phyloP scores from a whole-genome alignment of 2,329 filamentous ascomycete genomes.

The Shiraia bambusicola region DNA sequence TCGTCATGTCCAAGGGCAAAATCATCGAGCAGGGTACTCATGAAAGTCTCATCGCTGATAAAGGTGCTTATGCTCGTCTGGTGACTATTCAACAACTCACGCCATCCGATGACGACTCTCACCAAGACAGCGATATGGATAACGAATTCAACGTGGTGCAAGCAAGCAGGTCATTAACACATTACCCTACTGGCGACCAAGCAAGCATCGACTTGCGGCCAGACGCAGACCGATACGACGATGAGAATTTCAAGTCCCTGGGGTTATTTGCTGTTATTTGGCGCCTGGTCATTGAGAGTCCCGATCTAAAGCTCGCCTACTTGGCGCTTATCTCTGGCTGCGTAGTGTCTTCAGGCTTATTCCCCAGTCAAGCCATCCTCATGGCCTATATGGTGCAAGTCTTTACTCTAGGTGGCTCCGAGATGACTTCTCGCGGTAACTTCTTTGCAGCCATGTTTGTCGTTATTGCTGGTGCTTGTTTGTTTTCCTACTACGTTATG shows the following conservation, averaged over 20 bases:
- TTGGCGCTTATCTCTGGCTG: conserved; percentile 5
- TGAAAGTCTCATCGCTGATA: conserved; percentile 23
- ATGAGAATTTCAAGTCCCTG: conserved; percentile 5
- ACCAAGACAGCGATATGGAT: conserved; percentile 2
- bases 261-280: conserved; percentile 7
- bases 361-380: conserved; percentile 16
- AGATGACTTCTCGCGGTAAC: conserved; percentile 13
- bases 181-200: conserved; percentile 1
- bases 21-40: conserved; percentile 74
- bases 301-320: conserved; percentile 9
- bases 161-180: conserved; percentile 1
- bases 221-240: not conserved
- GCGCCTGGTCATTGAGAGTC: conserved; percentile 5
- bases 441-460: conserved; percentile 32
- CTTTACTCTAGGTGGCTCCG: conserved; percentile 16
- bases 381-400: conserved; percentile 16
- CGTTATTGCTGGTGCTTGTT: conserved; percentile 14
- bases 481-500: conserved; percentile 41
- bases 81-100: conserved; percentile 12
- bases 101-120: conserved; percentile 22
- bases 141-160: not conserved
- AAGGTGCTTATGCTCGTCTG: conserved; percentile 10
- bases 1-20: conserved; percentile 69
- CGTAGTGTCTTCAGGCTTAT: conserved; percentile 7
- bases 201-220: not conserved